These are phyloP conservation scores for Penium margaritaceum DNA, from an alignment of 139 green algal genomes.

Conservation along the genomic window DNA sequence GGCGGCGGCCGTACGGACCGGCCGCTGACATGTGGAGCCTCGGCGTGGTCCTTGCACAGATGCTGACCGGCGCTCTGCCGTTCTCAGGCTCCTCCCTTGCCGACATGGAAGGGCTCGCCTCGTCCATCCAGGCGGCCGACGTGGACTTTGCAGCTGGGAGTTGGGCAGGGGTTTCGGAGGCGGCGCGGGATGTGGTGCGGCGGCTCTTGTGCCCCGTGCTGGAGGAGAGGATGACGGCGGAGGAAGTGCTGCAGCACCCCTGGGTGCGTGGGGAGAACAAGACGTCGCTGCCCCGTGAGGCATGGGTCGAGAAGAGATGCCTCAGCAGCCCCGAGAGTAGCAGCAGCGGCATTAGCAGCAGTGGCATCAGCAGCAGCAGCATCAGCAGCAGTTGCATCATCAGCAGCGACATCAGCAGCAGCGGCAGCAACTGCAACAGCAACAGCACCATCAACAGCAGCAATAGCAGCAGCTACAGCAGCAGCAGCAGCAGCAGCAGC, in stretches of 20 bases:
- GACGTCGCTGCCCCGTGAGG: no score
- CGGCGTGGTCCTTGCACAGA: slow-evolving; percentile 29
- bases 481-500: no score
- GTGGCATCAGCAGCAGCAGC: no score
- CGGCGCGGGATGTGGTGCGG: slow-evolving; percentile 40
- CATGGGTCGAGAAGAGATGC: no score
- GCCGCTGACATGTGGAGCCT: slow-evolving; percentile 29
- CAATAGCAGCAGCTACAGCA: no score
- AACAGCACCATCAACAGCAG: no score
- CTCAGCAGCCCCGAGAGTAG: no score
- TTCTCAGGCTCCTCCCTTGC: slow-evolving; percentile 20
- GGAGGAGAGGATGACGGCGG: slow-evolving; percentile 61
- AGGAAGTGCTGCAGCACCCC: slow-evolving; percentile 72
- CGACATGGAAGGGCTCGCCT: slow-evolving; percentile 59
- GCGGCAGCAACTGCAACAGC: no score
- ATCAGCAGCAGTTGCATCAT: no score
- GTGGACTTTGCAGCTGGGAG: slow-evolving; percentile 75
- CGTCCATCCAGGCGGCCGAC: slow-evolving; percentile 65
- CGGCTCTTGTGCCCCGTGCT: slow-evolving; percentile 60
- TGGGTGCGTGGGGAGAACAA: no score
- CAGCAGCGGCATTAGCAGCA: no score
- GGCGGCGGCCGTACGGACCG: neutral
- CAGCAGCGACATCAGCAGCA: no score
- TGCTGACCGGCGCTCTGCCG: slow-evolving; percentile 28
- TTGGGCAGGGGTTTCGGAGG: slow-evolving; percentile 65